Evolutionary conservation across 2,329 filamentous ascomycete species (phyloP).

Genomic region (Fusarium circinatum): DNA sequence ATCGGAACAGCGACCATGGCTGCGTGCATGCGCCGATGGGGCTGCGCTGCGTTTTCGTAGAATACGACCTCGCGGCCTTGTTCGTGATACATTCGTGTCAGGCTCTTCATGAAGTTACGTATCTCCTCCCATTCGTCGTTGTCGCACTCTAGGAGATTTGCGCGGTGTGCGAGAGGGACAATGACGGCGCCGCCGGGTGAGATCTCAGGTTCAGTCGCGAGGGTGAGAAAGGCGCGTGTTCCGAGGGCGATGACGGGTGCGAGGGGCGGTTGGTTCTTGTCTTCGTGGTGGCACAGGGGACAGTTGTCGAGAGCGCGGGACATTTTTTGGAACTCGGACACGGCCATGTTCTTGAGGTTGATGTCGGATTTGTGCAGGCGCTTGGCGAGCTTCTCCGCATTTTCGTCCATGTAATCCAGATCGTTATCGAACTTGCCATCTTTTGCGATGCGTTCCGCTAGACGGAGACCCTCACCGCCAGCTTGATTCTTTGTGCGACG

Average conservation of each 20-base stretch:
- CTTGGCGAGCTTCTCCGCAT: slow-evolving; percentile 87
- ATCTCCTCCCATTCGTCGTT: slow-evolving; percentile 99
- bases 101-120: slow-evolving; percentile 97
- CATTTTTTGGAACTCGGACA: slow-evolving; percentile 89
- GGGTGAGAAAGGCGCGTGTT: slow-evolving; percentile 86
- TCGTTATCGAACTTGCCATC: slow-evolving; percentile 91
- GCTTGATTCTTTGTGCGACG: slow-evolving; percentile 80
- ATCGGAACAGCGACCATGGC: slow-evolving; percentile 88
- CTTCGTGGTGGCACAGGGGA: slow-evolving; percentile 92
- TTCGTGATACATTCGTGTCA: slow-evolving; percentile 93
- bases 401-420: slow-evolving; percentile 97
- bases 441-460: slow-evolving; percentile 94
- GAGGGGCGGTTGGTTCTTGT: slow-evolving; percentile 75
- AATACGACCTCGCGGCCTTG: slow-evolving; percentile 94
- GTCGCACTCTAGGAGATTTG: slow-evolving; percentile 95
- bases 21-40: slow-evolving; percentile 82
- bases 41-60: slow-evolving; percentile 94
- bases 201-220: slow-evolving; percentile 90
- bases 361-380: slow-evolving; percentile 88
- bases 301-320: slow-evolving; percentile 87
- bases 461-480: slow-evolving; percentile 81
- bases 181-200: slow-evolving; percentile 86
- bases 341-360: slow-evolving; percentile 87
- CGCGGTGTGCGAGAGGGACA: slow-evolving; percentile 85
- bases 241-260: slow-evolving; percentile 88